Evolutionary conservation across 2,329 filamentous ascomycete genomes (phyloP).

Genomic region (Fusarium continuum): DNA sequence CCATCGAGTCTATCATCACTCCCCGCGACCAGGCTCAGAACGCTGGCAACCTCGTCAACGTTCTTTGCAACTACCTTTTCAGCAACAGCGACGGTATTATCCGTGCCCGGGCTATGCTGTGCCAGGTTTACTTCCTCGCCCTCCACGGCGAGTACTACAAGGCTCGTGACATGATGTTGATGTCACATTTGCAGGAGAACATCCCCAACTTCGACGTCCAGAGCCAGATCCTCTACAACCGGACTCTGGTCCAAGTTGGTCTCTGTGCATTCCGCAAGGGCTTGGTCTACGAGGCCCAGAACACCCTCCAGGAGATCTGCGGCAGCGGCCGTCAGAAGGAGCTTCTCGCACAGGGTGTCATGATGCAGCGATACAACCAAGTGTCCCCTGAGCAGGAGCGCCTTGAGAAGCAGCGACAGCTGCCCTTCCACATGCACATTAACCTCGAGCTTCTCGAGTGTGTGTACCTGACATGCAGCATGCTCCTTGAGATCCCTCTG

Average conservation of each 20-base stretch:
- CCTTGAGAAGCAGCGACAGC: slow-evolving; percentile 93
- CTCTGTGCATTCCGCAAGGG: slow-evolving; percentile 98
- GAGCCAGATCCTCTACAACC: slow-evolving; percentile 98
- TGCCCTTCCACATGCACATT: slow-evolving; percentile 99
- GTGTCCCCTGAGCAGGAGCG: slow-evolving; percentile 98
- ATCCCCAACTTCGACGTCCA: slow-evolving; percentile 96
- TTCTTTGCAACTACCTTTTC: slow-evolving; percentile 95
- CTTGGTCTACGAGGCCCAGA: slow-evolving; percentile 96
- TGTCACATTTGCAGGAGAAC: slow-evolving; percentile 98
- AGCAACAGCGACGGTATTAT: slow-evolving; percentile 94
- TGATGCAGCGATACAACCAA: slow-evolving; percentile 96
- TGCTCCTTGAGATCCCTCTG: slow-evolving; percentile 97
- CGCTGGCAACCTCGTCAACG: slow-evolving; percentile 79
- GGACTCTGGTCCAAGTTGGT: slow-evolving; percentile 95
- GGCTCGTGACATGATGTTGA: slow-evolving; percentile 98
- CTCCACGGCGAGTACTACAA: slow-evolving; percentile 98
- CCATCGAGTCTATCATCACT: slow-evolving; percentile 81
- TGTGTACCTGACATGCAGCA: slow-evolving; percentile 98
- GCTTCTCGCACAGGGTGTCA: slow-evolving; percentile 94
- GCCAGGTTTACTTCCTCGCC: slow-evolving; percentile 98
- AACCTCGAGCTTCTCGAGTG: slow-evolving; percentile 98
- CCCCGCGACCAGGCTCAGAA: slow-evolving; percentile 75
- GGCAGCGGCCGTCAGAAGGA: slow-evolving; percentile 98
- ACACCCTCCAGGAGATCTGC: slow-evolving; percentile 96
- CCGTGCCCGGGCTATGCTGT: slow-evolving; percentile 94